These are phyloP conservation scores for Hamamelis virginiana DNA, from an alignment of 164 flowering plant genomes.

Conservation along the genomic window DNA sequence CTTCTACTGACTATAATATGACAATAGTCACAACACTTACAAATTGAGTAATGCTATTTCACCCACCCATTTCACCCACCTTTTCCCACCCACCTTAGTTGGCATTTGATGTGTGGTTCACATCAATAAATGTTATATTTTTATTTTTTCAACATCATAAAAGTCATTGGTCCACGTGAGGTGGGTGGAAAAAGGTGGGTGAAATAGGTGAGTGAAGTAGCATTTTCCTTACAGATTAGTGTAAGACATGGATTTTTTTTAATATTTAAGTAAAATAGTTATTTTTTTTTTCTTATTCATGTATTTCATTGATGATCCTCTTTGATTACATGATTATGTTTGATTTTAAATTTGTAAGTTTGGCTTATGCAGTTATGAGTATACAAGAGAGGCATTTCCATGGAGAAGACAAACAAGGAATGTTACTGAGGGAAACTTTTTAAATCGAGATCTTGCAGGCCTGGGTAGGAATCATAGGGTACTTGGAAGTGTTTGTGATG, in stretches of 20 bases:
- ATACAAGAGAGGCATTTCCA: constrained; percentile 30
- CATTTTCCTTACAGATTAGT: background rate
- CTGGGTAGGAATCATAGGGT: constrained; percentile 20
- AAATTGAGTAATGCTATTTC: background rate
- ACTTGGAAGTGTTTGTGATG: constrained; percentile 25
- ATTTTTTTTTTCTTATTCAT: no score
- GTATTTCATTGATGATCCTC: background rate
- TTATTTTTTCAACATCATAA: no score
- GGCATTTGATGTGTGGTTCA: no score
- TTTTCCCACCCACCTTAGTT: no score
- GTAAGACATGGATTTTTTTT: no score
- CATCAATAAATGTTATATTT: no score
- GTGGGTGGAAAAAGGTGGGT: no score
- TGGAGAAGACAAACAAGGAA: constrained; percentile 40
- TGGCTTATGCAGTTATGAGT: constrained; percentile 35
- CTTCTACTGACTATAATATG: background rate
- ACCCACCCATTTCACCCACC: no score
- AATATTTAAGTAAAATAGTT: no score
- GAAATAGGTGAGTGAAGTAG: no score
- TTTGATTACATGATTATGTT: background rate
- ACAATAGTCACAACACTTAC: background rate
- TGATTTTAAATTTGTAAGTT: background rate
- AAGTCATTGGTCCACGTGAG: no score
- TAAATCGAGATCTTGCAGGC: constrained; percentile 24
- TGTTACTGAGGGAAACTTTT: constrained; percentile 17